Percentiles rank a stretch among this genome's conserved stretches.
phyloP scores from a whole-genome alignment of 768 basidiomycete genomes.

The Cystofilobasidium ferigula region DNA sequence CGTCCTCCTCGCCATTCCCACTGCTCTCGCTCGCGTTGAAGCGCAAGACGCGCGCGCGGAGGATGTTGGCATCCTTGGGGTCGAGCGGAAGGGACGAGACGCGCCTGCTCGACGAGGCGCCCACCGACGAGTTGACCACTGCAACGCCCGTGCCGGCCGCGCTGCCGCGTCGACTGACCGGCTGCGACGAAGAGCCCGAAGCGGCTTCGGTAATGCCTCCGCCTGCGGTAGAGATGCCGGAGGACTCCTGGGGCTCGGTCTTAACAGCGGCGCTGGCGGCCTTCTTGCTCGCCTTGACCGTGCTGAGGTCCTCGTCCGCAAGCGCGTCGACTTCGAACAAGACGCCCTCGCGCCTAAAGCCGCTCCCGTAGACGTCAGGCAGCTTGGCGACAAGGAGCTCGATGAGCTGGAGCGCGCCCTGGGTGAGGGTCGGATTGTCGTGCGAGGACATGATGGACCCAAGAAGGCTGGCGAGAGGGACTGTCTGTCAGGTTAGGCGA shows the following conservation, averaged over 20 bases:
- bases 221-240: neutral
- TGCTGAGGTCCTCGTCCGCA: constrained; percentile 53
- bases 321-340: constrained; percentile 82
- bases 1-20: constrained; percentile 49
- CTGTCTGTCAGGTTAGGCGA: constrained; percentile 48
- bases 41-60: constrained; percentile 79
- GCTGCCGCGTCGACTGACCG: neutral
- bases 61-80: constrained; percentile 79
- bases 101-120: constrained; percentile 57
- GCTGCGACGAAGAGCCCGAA: neutral
- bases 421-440: constrained; percentile 76
- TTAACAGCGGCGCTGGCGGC: constrained; percentile 27
- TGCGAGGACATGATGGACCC: constrained; percentile 85
- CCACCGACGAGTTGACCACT: constrained; percentile 34
- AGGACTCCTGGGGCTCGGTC: constrained; percentile 29
- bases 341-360: constrained; percentile 89
- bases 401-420: constrained; percentile 81
- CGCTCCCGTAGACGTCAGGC: constrained; percentile 69
- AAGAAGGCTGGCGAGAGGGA: constrained; percentile 89
- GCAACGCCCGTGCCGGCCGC: neutral
- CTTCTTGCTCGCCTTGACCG: constrained; percentile 31
- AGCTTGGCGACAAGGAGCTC: constrained; percentile 79
- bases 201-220: neutral
- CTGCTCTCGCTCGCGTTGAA: constrained; percentile 51
- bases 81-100: constrained; percentile 58